Conservation (phyloP, 306 rosid species). For the Fagus sylvatica region DNA sequence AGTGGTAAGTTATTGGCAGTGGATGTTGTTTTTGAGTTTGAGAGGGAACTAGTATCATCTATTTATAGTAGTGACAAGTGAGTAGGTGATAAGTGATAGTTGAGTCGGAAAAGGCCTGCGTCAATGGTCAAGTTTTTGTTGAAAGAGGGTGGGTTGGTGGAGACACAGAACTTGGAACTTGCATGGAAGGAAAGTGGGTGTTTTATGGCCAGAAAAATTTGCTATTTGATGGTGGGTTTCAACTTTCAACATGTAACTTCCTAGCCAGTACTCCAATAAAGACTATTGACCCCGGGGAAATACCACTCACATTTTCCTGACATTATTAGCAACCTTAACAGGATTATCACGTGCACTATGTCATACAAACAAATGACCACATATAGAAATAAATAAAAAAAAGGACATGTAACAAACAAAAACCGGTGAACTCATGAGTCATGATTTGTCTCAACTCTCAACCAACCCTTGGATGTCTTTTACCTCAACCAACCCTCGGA, state of each 20-base stretch:
- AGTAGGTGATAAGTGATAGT: too few species aligned
- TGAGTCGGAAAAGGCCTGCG: neutral
- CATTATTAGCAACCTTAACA: neutral
- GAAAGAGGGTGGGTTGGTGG: neutral
- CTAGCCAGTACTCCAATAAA: neutral
- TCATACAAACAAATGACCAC: too few species aligned
- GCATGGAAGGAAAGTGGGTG: neutral
- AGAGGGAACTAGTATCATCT: neutral
- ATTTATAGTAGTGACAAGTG: neutral
- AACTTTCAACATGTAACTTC: neutral
- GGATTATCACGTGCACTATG: too few species aligned
- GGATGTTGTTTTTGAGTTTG: neutral
- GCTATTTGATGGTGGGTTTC: too few species aligned
- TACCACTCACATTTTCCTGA: too few species aligned
- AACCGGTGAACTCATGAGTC: too few species aligned
- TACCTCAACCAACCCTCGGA: neutral
- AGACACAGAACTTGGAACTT: neutral
- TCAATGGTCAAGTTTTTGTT: neutral
- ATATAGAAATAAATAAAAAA: too few species aligned
- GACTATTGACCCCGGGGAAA: constrained; percentile 6
- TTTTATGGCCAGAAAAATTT: too few species aligned
- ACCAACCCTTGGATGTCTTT: neutral
- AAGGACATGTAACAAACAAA: too few species aligned
- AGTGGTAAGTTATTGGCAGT: neutral
- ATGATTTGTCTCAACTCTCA: too few species aligned